Percentiles rank a stretch among this genome's conserved stretches.
Evolutionary conservation across 1,139 yeast species (phyloP).

Genomic region (Blastobotrys illinoisensis): DNA sequence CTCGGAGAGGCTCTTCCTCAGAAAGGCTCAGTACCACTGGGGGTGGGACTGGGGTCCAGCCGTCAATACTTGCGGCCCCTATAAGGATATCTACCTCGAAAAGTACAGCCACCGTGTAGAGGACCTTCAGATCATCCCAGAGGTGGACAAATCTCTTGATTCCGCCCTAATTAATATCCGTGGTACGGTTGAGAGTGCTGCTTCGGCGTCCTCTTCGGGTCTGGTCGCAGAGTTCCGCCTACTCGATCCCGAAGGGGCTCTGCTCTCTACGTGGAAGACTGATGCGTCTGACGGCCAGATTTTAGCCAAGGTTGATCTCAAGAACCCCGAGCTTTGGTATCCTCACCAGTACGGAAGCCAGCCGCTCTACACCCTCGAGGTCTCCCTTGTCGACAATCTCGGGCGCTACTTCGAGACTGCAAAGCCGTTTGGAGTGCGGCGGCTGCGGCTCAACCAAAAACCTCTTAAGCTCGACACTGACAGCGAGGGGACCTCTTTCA

Average conservation of each 20-base stretch:
- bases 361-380: constrained; percentile 28
- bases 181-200: constrained; percentile 7
- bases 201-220: not conserved
- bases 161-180: constrained; percentile 6
- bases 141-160: constrained; percentile 17
- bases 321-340: constrained; percentile 37
- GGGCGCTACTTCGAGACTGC: not conserved
- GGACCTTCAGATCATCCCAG: constrained; percentile 10
- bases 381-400: constrained; percentile 16
- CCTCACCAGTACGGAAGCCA: constrained; percentile 40
- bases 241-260: not conserved
- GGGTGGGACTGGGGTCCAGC: constrained; percentile 23
- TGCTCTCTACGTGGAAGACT: not conserved
- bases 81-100: constrained; percentile 15
- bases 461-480: constrained; percentile 16
- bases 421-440: constrained; percentile 36
- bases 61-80: constrained; percentile 16
- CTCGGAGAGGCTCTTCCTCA: constrained; percentile 12
- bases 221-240: not conserved
- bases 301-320: constrained; percentile 1
- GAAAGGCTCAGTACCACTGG: constrained; percentile 21
- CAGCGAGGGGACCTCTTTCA: constrained; percentile 37
- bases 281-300: not conserved
- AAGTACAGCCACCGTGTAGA: constrained; percentile 9
- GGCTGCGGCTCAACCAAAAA: constrained; percentile 37